Base-by-base conservation (phyloP, 441 rosid genomes). In the Gossypium davidsonii region DNA sequence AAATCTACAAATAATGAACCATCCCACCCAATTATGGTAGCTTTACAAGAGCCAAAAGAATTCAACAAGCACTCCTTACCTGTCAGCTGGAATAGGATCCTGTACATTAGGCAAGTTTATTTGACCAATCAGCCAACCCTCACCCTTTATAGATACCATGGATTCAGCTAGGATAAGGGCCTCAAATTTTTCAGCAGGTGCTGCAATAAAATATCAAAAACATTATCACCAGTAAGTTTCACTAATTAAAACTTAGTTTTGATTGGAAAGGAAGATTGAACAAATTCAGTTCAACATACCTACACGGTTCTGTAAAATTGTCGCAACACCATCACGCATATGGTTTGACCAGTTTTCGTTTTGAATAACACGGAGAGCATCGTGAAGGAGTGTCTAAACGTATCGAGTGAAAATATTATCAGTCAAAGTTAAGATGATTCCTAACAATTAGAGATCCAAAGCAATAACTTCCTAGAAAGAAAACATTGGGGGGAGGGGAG, bases 161-260 rank as follows among this genome's bases (percentile, higher is more conserved):
- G 81, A 82, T 73, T 94, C 96, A 15, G 97, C 93, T 79, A 94
- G 79, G 83, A 91, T 81, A 78, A 92, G 93, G 60, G 94, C 97
- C 55, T 87, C 90, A 59, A 91, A 81, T 84, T 78, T 94, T 67
- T 94, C 98, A 5, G 87, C 82, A 76, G 97, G 96, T 10, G 89
- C 99, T 92, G 73, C 49, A 76, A 77, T 81, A 65, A 73, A 81
- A 80, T 18, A 74, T 74, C 48, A 44, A 28, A 58, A 56, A 12
- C 21, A 10, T 67, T 34, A 37, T 9, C 3, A 25, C 10, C 37
- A 63, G 48, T 20, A 61, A 49, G 34, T 44, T 67, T 75, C 56
- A 76, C 59, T 23, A 9, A 6, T 12, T 21, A 26, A 62, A 64
- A 44, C 51, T 58, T 34, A 48, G 48, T 34, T 61, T 31, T n/a